Evolutionary conservation across 2,329 filamentous ascomycete genomes (phyloP), one percentile per base, ranked within the genome.

Genomic region (Penicillium brevicompactum): DNA sequence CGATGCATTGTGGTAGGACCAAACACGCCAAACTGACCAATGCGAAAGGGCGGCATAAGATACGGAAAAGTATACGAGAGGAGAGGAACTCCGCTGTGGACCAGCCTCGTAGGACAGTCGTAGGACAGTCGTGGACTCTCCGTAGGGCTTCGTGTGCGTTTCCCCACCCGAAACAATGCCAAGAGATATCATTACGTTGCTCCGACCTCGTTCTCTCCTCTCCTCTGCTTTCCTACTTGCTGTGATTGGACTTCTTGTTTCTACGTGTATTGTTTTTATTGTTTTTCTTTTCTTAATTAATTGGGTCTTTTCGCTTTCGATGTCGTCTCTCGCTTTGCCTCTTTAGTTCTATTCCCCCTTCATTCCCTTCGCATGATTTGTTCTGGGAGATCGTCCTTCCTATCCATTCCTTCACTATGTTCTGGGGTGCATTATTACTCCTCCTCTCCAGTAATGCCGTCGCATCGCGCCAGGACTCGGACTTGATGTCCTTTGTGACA

Each of bases 401-500:
- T 62, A 59, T 59, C 55, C 67, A 64, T 57, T 71, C 66, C n/a
- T 69, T 68, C 50, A 67, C 60, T 62, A 60, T 70, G 58, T 59
- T 69, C 49, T 59, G 59, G 54, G 52, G 52, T 34, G 56, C 51
- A 42, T 59, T 65, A 27, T 61, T 67, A 40, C 62, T 69, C 45
- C 59, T 66, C 14, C 58, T 61, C 27, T 56, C 68, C 40, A 59
- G 58, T 43, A 60, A 53, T 51, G 62, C 53, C 13, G 52, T 62
- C 46, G 68, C 66, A 10, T 55, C 66, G 22, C 53, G 61, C 21
- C 62, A 68, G 49, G 65, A 71, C 61, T 51, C 56, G 7, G 70
- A 73, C 50, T 58, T 73, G 43, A 67, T 70, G 63, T 71, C 69
- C 47, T 73, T 72, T 55, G 62, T 71, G 42, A 72, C 70, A 31